Percentiles rank a stretch among this genome's conserved stretches.
Conservation (phyloP, 805 yeast species). For the Cyberlindnera mississippiensis region DNA sequence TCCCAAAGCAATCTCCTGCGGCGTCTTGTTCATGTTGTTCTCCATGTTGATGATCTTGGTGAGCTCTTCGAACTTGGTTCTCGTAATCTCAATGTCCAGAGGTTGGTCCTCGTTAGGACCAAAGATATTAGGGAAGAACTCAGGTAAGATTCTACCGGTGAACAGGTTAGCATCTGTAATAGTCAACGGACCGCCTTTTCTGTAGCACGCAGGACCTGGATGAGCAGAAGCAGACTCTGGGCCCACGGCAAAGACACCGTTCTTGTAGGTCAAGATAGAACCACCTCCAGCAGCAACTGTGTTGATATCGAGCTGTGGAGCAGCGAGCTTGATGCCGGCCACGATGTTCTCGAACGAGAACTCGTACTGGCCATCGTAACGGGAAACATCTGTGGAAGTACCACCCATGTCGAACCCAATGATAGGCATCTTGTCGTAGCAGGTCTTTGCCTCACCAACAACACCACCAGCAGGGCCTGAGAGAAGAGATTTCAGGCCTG, state of each 20-base stretch:
- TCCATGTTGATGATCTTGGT: conserved; percentile 34
- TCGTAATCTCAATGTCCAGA: conserved; percentile 47
- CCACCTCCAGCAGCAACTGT: conserved; percentile 90
- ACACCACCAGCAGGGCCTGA: conserved; percentile 65
- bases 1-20: conserved; percentile 43
- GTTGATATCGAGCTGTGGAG: conserved; percentile 78
- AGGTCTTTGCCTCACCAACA: conserved; percentile 53
- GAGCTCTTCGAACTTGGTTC: conserved; percentile 34
- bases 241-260: conserved; percentile 76
- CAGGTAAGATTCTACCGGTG: conserved; percentile 69
- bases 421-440: conserved; percentile 38
- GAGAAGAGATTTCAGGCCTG: conserved; percentile 49
- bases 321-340: conserved; percentile 78
- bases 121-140: conserved; percentile 74
- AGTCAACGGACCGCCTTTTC: conserved; percentile 80
- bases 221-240: conserved; percentile 86
- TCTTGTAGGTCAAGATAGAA: conserved; percentile 59
- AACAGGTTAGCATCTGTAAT: conserved; percentile 82
- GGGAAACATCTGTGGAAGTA: conserved; percentile 80
- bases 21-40: conserved; percentile 32
- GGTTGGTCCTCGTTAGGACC: conserved; percentile 77
- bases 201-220: conserved; percentile 87
- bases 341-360: conserved; percentile 81
- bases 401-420: conserved; percentile 71
- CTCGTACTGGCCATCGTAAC: conserved; percentile 64